Evolutionary conservation across 805 yeast species (phyloP).

Genomic region (Starmerella apis): DNA sequence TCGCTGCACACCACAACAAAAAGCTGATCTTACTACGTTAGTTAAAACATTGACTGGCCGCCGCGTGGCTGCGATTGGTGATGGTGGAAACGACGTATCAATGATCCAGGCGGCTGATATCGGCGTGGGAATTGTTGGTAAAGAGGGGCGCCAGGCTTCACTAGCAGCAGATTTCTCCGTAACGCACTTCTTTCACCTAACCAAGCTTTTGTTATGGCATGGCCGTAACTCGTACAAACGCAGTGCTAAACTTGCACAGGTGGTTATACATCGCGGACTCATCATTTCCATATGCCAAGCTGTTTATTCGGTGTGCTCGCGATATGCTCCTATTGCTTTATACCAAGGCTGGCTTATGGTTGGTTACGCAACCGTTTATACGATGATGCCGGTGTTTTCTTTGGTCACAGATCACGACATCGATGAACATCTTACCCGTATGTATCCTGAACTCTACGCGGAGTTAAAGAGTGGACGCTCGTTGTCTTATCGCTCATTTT

Average conservation of each 20-base stretch:
- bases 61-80: conserved; percentile 95
- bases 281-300: conserved; percentile 92
- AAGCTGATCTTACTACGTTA: conserved; percentile 82
- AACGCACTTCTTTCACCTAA: conserved; percentile 78
- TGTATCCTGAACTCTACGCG: conserved; percentile 89
- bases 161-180: conserved; percentile 94
- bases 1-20: conserved; percentile 97
- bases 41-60: conserved; percentile 73
- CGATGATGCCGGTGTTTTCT: conserved; percentile 97
- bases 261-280: conserved; percentile 92
- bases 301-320: conserved; percentile 73
- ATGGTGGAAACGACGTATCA: conserved; percentile 97
- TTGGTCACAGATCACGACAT: conserved; percentile 85
- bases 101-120: conserved; percentile 99
- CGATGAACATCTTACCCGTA: conserved; percentile 72
- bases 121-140: conserved; percentile 98
- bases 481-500: conserved; percentile 74
- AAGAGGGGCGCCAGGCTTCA: conserved; percentile 96
- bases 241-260: conserved; percentile 89
- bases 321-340: conserved; percentile 86
- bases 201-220: conserved; percentile 87
- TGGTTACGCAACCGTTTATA: conserved; percentile 92
- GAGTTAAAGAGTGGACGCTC: conserved; percentile 85
- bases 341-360: conserved; percentile 98
- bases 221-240: conserved; percentile 95